Percentiles rank a stretch among this genome's conserved stretches.
These are phyloP conservation scores for Vachellia collinsii DNA, from an alignment of 306 rosid species.

Conservation along the genomic window DNA sequence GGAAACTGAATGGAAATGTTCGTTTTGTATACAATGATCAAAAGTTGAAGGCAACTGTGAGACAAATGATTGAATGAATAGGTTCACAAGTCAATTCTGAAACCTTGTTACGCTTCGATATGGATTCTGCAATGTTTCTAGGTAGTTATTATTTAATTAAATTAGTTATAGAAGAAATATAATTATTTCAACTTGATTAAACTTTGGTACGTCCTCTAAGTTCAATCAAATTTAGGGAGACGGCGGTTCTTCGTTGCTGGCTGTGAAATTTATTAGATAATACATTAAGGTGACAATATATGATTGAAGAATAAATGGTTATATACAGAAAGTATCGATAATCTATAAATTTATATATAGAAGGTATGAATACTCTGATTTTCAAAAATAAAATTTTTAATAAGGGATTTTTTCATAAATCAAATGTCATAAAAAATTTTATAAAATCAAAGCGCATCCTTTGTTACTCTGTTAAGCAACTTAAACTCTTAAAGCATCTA, in stretches of 20 bases:
- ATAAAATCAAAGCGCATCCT: neutral
- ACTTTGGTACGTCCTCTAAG: too few species aligned
- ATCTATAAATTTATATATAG: too few species aligned
- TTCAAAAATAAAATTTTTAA: too few species aligned
- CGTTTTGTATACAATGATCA: constrained; percentile 10
- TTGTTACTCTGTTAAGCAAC: neutral
- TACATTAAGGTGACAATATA: too few species aligned
- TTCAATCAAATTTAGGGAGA: too few species aligned
- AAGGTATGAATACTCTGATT: too few species aligned
- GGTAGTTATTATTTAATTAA: too few species aligned
- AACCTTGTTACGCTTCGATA: neutral
- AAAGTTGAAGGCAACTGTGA: constrained; percentile 9
- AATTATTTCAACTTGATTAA: too few species aligned
- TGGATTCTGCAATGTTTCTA: neutral
- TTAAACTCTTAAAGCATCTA: neutral
- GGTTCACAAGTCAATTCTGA: neutral
- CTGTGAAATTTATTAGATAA: neutral
- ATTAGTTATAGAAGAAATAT: too few species aligned
- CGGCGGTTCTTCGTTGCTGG: neutral
- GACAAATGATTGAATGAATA: constrained; percentile 19
- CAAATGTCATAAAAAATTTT: neutral
- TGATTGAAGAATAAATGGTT: too few species aligned
- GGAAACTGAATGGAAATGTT: neutral
- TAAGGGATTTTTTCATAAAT: neutral
- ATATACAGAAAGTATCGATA: too few species aligned